Base-by-base conservation (phyloP, 2,329 filamentous ascomycete genomes). In the Colletotrichum sansevieriae region DNA sequence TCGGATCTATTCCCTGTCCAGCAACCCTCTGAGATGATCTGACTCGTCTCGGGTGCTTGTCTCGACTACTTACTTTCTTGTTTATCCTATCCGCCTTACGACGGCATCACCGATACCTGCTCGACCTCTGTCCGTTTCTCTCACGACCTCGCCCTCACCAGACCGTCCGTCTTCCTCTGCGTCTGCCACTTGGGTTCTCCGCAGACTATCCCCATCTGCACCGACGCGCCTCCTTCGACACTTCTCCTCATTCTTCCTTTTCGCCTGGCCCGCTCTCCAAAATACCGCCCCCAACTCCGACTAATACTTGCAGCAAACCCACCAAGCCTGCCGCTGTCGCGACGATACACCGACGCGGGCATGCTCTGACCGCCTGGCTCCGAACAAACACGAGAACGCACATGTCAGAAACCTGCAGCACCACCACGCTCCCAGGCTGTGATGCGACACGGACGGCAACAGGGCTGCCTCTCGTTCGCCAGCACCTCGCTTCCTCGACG, bases 371-470 rank as follows among this genome's bases (percentile, higher is more conserved):
- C 59, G 46, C 68, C 33, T 37, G 49, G 37, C 43, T 37, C 49
- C 57, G 47, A 51, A 33, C 44, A 39, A 57, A 64, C 35, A 22
- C 25, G n/a, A 12, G 6, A 22, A 67, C 52, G 66, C 66, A 69
- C 66, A 69, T 67, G 63, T 62, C 49, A 69, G 51, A 33, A 68
- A 41, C 25, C 56, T 18, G 57, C 33, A 46, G 44, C 63, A 63
- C 33, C 15, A 56, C 10, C 25, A 43, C 57, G 29, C 35, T 63
- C 39, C 15, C 56, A 60, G 55, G 55, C 56, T 63, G 67, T 70
- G 57, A 70, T 70, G 67, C 67, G 57, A 68, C 60, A 68, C 58
- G 57, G 51, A 58, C 67, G 57, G 56, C 44, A 63, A 29, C 58
- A 54, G 33, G 35, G 60, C 62, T 59, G 54, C 55, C 46, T 70